These are phyloP conservation scores for Ambrosiella cleistominuta DNA, from an alignment of 2,329 filamentous ascomycete species.

Conservation along the genomic window DNA sequence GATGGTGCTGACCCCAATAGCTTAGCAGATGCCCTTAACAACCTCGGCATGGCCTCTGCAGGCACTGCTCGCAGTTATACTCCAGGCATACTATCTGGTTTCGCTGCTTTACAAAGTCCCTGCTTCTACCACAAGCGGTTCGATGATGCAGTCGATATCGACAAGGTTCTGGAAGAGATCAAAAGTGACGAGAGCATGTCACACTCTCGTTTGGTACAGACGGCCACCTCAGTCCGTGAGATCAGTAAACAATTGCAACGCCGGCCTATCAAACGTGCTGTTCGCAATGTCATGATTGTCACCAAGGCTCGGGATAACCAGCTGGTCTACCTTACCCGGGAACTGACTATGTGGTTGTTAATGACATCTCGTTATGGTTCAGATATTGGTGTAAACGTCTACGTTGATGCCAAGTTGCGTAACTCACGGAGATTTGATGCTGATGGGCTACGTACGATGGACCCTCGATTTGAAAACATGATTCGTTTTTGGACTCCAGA, in stretches of 20 bases:
- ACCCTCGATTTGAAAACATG: slow-evolving; percentile 64
- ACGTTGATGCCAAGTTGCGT: slow-evolving; percentile 89
- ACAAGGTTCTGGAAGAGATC: slow-evolving; percentile 89
- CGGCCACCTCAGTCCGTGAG: slow-evolving; percentile 83
- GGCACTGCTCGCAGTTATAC: slow-evolving; percentile 18
- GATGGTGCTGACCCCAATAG: slow-evolving; percentile 22
- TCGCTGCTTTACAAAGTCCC: slow-evolving; percentile 66
- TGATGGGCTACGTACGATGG: slow-evolving; percentile 49
- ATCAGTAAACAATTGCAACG: slow-evolving; percentile 90
- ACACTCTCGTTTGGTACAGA: slow-evolving; percentile 86
- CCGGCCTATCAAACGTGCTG: slow-evolving; percentile 76
- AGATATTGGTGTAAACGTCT: slow-evolving; percentile 85
- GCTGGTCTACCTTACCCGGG: slow-evolving; percentile 72
- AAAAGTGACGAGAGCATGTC: slow-evolving; percentile 77
- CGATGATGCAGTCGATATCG: slow-evolving; percentile 87
- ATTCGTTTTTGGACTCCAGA: slow-evolving; percentile 93
- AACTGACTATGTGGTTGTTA: slow-evolving; percentile 76
- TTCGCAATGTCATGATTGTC: slow-evolving; percentile 93
- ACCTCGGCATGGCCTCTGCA: slow-evolving; percentile 27
- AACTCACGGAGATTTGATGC: slow-evolving; percentile 78
- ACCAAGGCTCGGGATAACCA: slow-evolving; percentile 95
- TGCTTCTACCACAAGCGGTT: slow-evolving; percentile 98
- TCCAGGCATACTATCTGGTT: slow-evolving; percentile 21
- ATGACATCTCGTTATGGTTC: slow-evolving; percentile 77
- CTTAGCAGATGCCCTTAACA: slow-evolving; percentile 43